Evolutionary conservation across 306 rosid genomes (phyloP).

Genomic region (Morella rubra): DNA sequence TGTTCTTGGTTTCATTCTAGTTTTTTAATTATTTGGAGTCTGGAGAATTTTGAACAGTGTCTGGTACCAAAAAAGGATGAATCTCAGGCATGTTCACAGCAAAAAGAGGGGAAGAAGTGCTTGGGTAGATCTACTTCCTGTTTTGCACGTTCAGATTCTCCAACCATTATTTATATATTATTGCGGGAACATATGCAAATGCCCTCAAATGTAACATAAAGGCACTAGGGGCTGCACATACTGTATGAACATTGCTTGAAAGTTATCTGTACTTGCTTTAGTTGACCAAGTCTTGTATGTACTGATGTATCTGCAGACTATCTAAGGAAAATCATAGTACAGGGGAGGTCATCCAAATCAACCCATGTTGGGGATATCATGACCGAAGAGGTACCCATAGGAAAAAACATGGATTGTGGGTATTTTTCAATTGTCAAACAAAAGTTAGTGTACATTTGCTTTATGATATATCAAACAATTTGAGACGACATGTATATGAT

Average conservation of each 20-base stretch:
- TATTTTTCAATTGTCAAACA: conserved; percentile 10
- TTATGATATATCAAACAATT: not conserved
- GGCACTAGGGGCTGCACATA: not conserved
- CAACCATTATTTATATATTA: too few species aligned
- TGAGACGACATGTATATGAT: conserved; percentile 23
- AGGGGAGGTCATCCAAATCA: conserved; percentile 97
- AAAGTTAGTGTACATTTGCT: not conserved
- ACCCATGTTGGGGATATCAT: conserved; percentile 98
- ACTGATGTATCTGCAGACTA: conserved; percentile 58
- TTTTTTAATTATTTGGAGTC: too few species aligned
- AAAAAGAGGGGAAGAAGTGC: too few species aligned
- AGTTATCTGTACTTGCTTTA: not conserved
- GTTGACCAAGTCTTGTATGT: not conserved
- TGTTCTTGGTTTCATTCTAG: too few species aligned
- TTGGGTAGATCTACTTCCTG: too few species aligned
- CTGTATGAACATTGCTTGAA: not conserved
- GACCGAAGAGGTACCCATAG: conserved; percentile 87
- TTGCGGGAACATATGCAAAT: too few species aligned
- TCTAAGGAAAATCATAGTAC: conserved; percentile 96
- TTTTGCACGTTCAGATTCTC: too few species aligned
- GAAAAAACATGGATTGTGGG: not conserved
- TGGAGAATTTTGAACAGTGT: too few species aligned
- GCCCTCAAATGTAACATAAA: not conserved
- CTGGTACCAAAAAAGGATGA: too few species aligned
- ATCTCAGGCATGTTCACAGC: too few species aligned